Evolutionary conservation across 805 yeast genomes (phyloP).

Genomic region (Naumovozyma castellii): DNA sequence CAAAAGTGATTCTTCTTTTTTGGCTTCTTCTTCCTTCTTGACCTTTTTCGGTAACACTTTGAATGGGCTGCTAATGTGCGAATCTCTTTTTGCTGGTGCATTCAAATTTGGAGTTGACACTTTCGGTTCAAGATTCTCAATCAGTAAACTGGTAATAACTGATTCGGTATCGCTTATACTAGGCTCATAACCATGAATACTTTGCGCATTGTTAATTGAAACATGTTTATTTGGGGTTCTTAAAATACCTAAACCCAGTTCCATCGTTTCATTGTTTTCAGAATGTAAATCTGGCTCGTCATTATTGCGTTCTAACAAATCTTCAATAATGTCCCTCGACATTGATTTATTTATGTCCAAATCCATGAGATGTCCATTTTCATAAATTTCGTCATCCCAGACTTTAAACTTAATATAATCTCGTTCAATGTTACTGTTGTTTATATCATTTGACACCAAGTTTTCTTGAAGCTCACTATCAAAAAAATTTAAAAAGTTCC

Average conservation of each 20-base stretch:
- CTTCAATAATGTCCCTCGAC: not conserved
- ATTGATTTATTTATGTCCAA: not conserved
- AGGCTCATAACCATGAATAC: conserved; percentile 16
- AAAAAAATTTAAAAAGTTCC: not conserved
- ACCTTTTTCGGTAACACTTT: too few relatives aligned
- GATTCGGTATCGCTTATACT: conserved; percentile 8
- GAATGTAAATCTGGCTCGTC: not conserved
- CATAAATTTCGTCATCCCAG: not conserved
- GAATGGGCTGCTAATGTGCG: too few relatives aligned
- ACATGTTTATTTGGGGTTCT: conserved; percentile 19
- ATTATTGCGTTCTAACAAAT: not conserved
- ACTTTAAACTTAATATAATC: not conserved
- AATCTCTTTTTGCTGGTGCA: conserved; percentile 3
- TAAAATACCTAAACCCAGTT: conserved; percentile 7
- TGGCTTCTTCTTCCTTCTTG: too few relatives aligned
- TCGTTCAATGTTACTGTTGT: not conserved
- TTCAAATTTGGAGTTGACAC: not conserved
- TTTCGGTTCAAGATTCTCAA: not conserved
- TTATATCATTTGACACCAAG: not conserved
- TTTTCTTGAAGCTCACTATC: not conserved
- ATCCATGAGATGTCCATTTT: not conserved
- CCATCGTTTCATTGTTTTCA: not conserved
- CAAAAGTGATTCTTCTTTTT: too few relatives aligned
- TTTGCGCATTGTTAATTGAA: conserved; percentile 14
- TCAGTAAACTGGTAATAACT: not conserved